These are phyloP conservation scores for Cladosporium sphaerospermum DNA, from an alignment of 2,329 filamentous ascomycete genomes.

Conservation along the genomic window DNA sequence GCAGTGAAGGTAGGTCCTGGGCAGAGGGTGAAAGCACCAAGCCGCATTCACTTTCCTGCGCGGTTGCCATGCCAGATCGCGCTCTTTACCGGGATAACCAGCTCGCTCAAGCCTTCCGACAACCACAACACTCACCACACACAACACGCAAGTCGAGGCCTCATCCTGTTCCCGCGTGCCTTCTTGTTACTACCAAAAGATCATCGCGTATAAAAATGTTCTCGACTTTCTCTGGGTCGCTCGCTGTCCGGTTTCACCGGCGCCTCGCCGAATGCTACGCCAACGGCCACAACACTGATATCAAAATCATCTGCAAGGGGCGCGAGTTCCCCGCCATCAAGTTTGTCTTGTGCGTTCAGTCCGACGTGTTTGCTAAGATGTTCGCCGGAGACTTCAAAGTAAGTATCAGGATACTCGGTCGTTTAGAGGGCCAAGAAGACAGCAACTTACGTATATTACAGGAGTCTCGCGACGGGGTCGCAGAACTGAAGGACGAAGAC, in stretches of 20 bases:
- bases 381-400: conserved; percentile 12
- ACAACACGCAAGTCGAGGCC: no score
- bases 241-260: not conserved
- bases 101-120: no score
- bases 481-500: not conserved
- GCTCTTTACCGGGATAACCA: no score
- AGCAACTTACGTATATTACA: not conserved
- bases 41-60: no score
- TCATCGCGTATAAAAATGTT: no score
- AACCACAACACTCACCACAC: no score
- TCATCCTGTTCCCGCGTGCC: no score
- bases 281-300: not conserved
- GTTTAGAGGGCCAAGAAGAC: not conserved
- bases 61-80: no score
- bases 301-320: not conserved
- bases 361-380: conserved; percentile 18
- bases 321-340: not conserved
- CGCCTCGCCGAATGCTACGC: not conserved
- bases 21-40: no score
- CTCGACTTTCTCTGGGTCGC: no score
- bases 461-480: not conserved
- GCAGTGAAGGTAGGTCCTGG: no score
- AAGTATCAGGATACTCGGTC: not conserved
- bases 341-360: conserved; percentile 21
- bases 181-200: no score